Evolutionary conservation across 2,329 filamentous ascomycete genomes (phyloP), one percentile per base, ranked within the genome.

Genomic region (Ophidiomyces ophidiicola): DNA sequence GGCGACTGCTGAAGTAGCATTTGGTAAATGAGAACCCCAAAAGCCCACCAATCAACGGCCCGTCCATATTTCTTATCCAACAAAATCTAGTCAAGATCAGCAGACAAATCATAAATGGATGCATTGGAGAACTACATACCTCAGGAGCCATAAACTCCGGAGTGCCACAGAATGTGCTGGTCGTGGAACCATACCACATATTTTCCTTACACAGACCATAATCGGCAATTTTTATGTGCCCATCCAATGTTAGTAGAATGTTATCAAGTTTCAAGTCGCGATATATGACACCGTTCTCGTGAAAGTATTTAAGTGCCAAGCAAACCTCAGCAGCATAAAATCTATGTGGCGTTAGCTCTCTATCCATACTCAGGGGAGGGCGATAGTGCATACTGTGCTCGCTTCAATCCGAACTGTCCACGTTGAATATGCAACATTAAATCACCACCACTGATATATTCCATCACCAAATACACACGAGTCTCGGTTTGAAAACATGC

Each of bases 401-500:
- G 78, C 65, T 94, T 96, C 5, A 86, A 82, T 41, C 88, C 88
- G 55, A 98, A 98, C 56, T 93, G 84, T 12, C 88, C 88, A 44
- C 90, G 78, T 61, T 98, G 90, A 58, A 98, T 98, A 65, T 98
- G 90, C 64, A 96, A 70, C 90, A 98, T 98, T 58, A 98, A 64
- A 71, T 98, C 90, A 67, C 90, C 90, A 68, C 90, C 90, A 57
- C 86, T 94, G 47, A 98, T 85, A 59, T 98, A 98, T 66, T 98
- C 90, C 88, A 96, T 96, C 48, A 98, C 90, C 57, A 98, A 98
- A 67, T 98, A 98, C 15, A 98, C 87, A 51, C 90, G 73, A 5
- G 90, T 98, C 61, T 98, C 90, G 0, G 90, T 98, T 65, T 98
- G 90, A 74, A 98, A 98, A 67, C 90, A 98, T 39, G 90, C 90